These are phyloP conservation scores for Myxozyma mucilagina DNA, from an alignment of 805 yeast genomes.

Conservation along the genomic window DNA sequence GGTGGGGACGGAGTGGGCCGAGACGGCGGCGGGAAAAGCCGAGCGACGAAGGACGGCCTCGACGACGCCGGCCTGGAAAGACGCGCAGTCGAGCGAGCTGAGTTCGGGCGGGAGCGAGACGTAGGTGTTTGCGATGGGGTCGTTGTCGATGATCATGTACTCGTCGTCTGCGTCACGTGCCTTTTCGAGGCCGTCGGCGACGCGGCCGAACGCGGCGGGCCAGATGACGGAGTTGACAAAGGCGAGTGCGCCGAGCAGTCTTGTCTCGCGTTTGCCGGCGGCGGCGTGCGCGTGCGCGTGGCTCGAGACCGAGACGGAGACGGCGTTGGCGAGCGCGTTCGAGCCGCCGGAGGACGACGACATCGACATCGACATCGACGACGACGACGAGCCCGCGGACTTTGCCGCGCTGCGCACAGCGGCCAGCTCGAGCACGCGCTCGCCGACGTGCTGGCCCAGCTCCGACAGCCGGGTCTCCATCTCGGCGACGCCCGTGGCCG, in stretches of 20 bases:
- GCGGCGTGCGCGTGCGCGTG: too few relatives aligned
- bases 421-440: slow-evolving; percentile 65
- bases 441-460: slow-evolving; percentile 77
- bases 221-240: slow-evolving; percentile 73
- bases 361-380: too few relatives aligned
- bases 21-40: slow-evolving; percentile 70
- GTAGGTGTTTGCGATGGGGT: slow-evolving; percentile 69
- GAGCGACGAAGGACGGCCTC: slow-evolving; percentile 79
- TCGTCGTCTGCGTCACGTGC: slow-evolving; percentile 65
- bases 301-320: too few relatives aligned
- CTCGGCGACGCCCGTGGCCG: slow-evolving; percentile 68
- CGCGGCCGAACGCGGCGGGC: slow-evolving; percentile 69
- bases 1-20: slow-evolving; percentile 76
- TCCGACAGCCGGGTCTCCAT: slow-evolving; percentile 60
- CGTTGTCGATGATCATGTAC: slow-evolving; percentile 75
- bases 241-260: slow-evolving; percentile 66
- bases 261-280: slow-evolving; percentile 63
- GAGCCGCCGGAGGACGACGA: too few relatives aligned
- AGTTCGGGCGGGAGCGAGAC: slow-evolving; percentile 79
- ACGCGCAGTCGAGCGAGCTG: slow-evolving; percentile 74
- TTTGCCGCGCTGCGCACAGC: slow-evolving; percentile 66
- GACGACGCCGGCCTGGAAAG: slow-evolving; percentile 80
- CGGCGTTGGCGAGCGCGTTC: too few relatives aligned
- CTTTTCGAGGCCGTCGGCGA: slow-evolving; percentile 74
- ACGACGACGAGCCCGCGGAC: too few relatives aligned